Evolutionary conservation across 2,329 filamentous ascomycete genomes (phyloP), one percentile per base, ranked within the genome.

Genomic region (Neurospora crassa): DNA sequence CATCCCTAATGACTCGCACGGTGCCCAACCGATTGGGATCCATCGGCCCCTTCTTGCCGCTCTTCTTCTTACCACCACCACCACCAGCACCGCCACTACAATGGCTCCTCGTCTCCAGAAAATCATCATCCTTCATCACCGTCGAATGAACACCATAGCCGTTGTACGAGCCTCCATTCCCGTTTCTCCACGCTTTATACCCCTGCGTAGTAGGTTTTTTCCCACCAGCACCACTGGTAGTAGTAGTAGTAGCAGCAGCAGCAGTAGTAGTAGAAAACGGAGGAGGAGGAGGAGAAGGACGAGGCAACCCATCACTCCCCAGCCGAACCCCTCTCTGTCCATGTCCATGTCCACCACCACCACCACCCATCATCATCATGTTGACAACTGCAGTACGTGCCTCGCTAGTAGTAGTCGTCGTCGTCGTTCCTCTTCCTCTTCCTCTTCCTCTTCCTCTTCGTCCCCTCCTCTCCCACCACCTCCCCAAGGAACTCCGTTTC

Each of bases 1-100:
- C 73, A 5, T 74, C 75, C 47, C 73, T 70, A 5, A 75, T 72
- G 18, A 76, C 75, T 45, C 75, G 43, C 45, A 76, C 70, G 42
- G 73, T 75, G 47, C 68, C 69, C 20, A 67, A 24, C 67, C 53
- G 53, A 63, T 63, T 63, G 24, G 53, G 68, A 37, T 59, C 43
- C 69, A 70, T 73, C 40, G 71, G 72, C 7, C 71, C 70, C 29
- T 41, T 43, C 14, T 45, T 34, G 34, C 42, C 24, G 12, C 40
- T 37, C 34, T 63, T 59, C 43, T 40, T 40, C 68, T 37, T 42
- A 10, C 67, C 40, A 20, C 29, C 16, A 20, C 29, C 16, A 5
- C 14, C 29, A 69, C 68, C 40, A 29, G 29, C 29, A 8, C 34
- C 34, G 10, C 42, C 68, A 40, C 42, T 29, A 53, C 47, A 53